Percentiles rank a stretch among this genome's conserved stretches.
These are phyloP conservation scores for Wickerhamomyces strasburgensis DNA, from an alignment of 805 yeast species.

Conservation along the genomic window DNA sequence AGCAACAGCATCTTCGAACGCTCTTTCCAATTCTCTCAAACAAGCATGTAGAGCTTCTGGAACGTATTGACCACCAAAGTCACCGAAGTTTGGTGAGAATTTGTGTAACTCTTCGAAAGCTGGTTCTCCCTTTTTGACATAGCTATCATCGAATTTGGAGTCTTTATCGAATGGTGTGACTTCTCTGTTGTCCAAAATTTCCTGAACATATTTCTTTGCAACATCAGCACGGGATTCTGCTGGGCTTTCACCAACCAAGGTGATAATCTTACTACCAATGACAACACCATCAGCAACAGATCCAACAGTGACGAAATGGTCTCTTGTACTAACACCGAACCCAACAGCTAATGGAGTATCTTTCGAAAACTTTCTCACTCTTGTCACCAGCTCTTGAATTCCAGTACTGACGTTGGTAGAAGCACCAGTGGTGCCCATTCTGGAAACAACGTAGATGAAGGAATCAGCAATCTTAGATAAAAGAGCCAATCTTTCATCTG, in stretches of 20 bases:
- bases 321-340: constrained; percentile 92
- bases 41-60: constrained; percentile 95
- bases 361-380: constrained; percentile 72
- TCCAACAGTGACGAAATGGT: constrained; percentile 80
- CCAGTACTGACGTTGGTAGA: constrained; percentile 56
- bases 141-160: constrained; percentile 29
- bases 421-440: constrained; percentile 98
- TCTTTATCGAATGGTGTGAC: constrained; percentile 16
- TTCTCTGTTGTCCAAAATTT: constrained; percentile 59
- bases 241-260: constrained; percentile 59
- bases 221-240: constrained; percentile 54
- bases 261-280: constrained; percentile 83
- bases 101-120: constrained; percentile 56
- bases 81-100: constrained; percentile 80
- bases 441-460: constrained; percentile 91
- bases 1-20: constrained; percentile 81
- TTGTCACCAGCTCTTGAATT: constrained; percentile 61
- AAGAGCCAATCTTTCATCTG: constrained; percentile 77
- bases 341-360: constrained; percentile 91
- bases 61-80: constrained; percentile 97
- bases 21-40: constrained; percentile 80
- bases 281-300: constrained; percentile 89
- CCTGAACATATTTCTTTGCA: constrained; percentile 63
- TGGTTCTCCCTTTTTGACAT: constrained; percentile 27
- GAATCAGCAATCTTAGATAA: constrained; percentile 88